A percentile compares a stretch with the other conserved stretches of the same genome.
Evolutionary conservation across 2,329 filamentous ascomycete genomes (phyloP).

Genomic region (Colletotrichum sp.): DNA sequence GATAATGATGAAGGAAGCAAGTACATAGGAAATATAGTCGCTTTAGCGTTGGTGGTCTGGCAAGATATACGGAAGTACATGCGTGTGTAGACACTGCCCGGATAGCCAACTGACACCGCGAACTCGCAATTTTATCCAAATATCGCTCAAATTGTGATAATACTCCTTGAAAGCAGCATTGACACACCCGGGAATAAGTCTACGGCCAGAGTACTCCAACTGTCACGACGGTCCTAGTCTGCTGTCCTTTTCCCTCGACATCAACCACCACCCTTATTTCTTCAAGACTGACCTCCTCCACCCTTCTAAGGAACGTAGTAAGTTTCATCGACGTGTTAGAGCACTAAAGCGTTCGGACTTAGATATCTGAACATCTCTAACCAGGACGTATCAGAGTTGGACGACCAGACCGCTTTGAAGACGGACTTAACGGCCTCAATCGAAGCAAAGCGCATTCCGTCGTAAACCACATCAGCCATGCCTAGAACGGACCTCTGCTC

Average conservation of each 20-base stretch:
- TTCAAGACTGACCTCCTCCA: not conserved
- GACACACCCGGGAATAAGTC: not conserved
- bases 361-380: not conserved
- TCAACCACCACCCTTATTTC: not conserved
- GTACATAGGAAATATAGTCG: too few relatives aligned
- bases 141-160: not conserved
- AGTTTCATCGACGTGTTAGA: not conserved
- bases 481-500: constrained; percentile 29
- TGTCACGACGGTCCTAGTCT: not conserved
- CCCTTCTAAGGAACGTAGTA: not conserved
- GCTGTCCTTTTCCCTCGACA: not conserved
- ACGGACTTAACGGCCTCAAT: constrained; percentile 33
- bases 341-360: not conserved
- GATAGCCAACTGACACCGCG: too few relatives aligned
- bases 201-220: not conserved
- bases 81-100: too few relatives aligned
- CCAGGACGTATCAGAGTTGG: not conserved
- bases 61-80: too few relatives aligned
- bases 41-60: too few relatives aligned
- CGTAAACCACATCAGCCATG: constrained; percentile 27
- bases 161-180: not conserved
- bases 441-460: constrained; percentile 36
- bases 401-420: not conserved
- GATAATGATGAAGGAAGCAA: too few relatives aligned
- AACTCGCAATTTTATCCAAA: not conserved